A percentile compares a stretch with the other conserved stretches of the same genome.
Evolutionary conservation across 164 flowering plant genomes (phyloP).

Genomic region (Amborella trichopoda): DNA sequence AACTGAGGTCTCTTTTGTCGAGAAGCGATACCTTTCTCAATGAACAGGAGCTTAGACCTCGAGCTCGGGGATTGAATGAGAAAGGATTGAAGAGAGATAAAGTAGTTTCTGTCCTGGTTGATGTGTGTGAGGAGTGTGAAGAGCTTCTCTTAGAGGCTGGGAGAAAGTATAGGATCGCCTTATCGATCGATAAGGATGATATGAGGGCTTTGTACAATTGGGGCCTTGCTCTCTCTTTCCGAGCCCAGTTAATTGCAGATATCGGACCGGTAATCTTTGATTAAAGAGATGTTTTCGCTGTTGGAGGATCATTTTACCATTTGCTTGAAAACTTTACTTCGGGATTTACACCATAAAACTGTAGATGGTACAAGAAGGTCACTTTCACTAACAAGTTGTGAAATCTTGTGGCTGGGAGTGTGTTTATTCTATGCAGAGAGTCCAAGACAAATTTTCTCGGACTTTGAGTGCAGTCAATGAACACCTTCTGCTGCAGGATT

Average conservation of each 20-base stretch:
- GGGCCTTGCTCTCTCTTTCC: slow-evolving; percentile 92
- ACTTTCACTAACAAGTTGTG: no score
- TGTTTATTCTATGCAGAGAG: no score
- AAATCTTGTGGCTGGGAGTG: no score
- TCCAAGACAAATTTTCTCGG: no score
- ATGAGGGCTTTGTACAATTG: slow-evolving; percentile 79
- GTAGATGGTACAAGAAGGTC: no score
- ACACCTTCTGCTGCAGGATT: no score
- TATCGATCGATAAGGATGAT: slow-evolving; percentile 79
- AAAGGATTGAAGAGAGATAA: slow-evolving; percentile 27
- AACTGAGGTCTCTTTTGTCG: slow-evolving; percentile 48
- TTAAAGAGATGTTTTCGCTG: no score
- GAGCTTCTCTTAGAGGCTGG: slow-evolving; percentile 86
- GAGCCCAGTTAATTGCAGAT: slow-evolving; percentile 89
- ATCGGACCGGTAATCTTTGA: slow-evolving; percentile 86
- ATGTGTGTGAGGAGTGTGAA: slow-evolving; percentile 91
- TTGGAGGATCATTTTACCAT: no score
- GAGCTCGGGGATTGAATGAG: slow-evolving; percentile 16
- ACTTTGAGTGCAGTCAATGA: no score
- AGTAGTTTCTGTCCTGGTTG: slow-evolving; percentile 40
- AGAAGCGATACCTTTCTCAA: slow-evolving; percentile 17
- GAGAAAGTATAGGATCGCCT: slow-evolving; percentile 61
- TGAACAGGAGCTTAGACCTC: slow-evolving; percentile 12
- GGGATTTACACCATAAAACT: no score
- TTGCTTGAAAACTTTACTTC: no score